Percentiles rank a stretch among this genome's conserved stretches.
phyloP scores from a whole-genome alignment of 2,329 filamentous ascomycete species.

The Paecilomyces niveus region DNA sequence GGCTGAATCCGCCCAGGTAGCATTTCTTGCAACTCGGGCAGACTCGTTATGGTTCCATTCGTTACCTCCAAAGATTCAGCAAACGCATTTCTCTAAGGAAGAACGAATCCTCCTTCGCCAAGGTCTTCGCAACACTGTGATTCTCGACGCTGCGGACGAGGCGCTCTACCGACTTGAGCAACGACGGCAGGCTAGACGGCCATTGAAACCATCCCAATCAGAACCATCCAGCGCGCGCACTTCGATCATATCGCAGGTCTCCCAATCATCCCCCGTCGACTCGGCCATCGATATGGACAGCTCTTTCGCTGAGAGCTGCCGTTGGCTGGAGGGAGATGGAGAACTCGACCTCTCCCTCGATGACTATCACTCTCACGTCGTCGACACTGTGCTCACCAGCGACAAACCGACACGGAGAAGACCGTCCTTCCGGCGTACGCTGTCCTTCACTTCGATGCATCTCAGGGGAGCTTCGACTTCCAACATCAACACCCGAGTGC shows the following conservation, averaged over 20 bases:
- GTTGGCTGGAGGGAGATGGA: slow-evolving; percentile 67
- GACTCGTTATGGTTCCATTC: slow-evolving; percentile 63
- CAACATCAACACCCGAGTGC: slow-evolving; percentile 34
- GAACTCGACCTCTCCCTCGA: slow-evolving; percentile 64
- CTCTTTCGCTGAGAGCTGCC: slow-evolving; percentile 60
- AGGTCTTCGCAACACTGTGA: slow-evolving; percentile 45
- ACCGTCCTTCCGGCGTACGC: slow-evolving; percentile 61
- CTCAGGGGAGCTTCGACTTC: slow-evolving; percentile 43
- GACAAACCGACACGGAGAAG: slow-evolving; percentile 25
- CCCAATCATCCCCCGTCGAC: slow-evolving; percentile 19
- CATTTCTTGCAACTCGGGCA: slow-evolving; percentile 40
- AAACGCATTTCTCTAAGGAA: slow-evolving; percentile 62
- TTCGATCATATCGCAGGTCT: slow-evolving; percentile 12
- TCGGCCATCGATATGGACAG: slow-evolving; percentile 39
- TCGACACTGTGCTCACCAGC: slow-evolving; percentile 35
- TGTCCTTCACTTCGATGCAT: slow-evolving; percentile 63
- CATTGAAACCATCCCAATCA: slow-evolving; percentile 11
- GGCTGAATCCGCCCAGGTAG: slow-evolving; percentile 27
- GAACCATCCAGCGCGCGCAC: slow-evolving; percentile 10
- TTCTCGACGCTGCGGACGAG: slow-evolving; percentile 54
- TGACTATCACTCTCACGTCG: slow-evolving; percentile 61
- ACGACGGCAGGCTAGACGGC: slow-evolving; percentile 27
- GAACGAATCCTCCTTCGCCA: slow-evolving; percentile 58
- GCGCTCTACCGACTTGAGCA: slow-evolving; percentile 44
- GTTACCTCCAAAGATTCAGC: slow-evolving; percentile 65